Conservation (phyloP, 108 stramenopile species). For the Cyclotella kingstonii region DNA sequence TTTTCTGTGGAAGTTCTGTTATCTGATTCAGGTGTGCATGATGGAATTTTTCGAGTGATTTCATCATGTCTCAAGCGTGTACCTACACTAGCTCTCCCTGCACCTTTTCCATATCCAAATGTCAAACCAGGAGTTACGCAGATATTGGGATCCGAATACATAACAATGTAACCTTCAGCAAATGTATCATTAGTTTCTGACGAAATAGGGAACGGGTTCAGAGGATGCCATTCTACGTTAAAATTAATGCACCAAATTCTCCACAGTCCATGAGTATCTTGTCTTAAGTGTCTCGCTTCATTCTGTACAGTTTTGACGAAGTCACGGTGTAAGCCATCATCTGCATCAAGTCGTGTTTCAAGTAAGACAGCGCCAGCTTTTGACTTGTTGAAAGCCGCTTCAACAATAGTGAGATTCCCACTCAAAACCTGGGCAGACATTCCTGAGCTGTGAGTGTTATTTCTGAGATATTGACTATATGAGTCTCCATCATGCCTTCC, state of each 20-base stretch:
- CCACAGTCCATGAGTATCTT: slow-evolving; percentile 9
- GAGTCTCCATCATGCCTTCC: slow-evolving; percentile 10
- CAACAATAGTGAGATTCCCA: slow-evolving; percentile 40
- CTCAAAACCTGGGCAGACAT: slow-evolving; percentile 11
- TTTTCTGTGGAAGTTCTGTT: neutral
- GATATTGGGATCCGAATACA: slow-evolving; percentile 24
- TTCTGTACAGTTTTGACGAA: slow-evolving; percentile 22
- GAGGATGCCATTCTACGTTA: slow-evolving; percentile 43
- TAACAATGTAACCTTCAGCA: slow-evolving; percentile 27
- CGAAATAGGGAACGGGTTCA: slow-evolving; percentile 22
- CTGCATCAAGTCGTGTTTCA: slow-evolving; percentile 76
- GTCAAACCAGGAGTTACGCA: slow-evolving; percentile 70
- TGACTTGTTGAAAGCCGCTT: slow-evolving; percentile 28
- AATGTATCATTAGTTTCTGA: slow-evolving; percentile 5
- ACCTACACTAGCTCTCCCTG: slow-evolving; percentile 18
- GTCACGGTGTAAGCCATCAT: slow-evolving; percentile 58
- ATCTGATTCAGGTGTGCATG: slow-evolving; percentile 18
- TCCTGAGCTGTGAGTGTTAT: slow-evolving; percentile 1
- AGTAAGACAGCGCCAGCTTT: slow-evolving; percentile 34
- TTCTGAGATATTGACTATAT: slow-evolving; percentile 14
- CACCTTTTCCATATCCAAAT: slow-evolving; percentile 46
- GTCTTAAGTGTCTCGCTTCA: slow-evolving; percentile 12
- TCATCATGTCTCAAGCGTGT: slow-evolving; percentile 39
- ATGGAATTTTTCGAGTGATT: slow-evolving; percentile 22
- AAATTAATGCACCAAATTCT: slow-evolving; percentile 39